Evolutionary conservation across 2,329 filamentous ascomycete genomes (phyloP), one percentile per base, ranked within the genome.

Genomic region (Fusarium pseudonygamai): DNA sequence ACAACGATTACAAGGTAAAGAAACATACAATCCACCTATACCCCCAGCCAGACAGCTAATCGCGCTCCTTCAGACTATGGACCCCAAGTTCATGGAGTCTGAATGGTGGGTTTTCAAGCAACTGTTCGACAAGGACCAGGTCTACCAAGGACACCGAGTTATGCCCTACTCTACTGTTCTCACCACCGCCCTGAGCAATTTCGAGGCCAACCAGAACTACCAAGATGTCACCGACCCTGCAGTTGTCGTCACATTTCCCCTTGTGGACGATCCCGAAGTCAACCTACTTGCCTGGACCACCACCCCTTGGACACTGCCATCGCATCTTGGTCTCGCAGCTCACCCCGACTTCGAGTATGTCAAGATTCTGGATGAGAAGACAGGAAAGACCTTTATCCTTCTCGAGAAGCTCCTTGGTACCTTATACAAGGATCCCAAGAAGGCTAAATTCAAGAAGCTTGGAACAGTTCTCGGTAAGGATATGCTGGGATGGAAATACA

Each of bases 21-120:
- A 18, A 47, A 16, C 22, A 13, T 24, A 34, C 32, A 3, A 9
- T 32, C 14, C 10, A 13, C 37, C n/a, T 36, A n/a, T 26, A 30
- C 9, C 13, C n/a, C 9, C 18, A 36, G 14, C n/a, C 32, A 34
- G 26, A 39, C 47, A 34, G 45, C 76, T 76, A 36, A 78, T 26
- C n/a, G 3, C 36, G 16, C 16, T 24, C n/a, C 24, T 24, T 34
- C 67, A 93, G 92, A 97, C 94, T 40, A 97, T 98, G 94, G 93
- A 98, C 81, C 88, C 92, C n/a, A 91, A 87, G 26, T 98, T 97
- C 84, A 98, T 98, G 96, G 96, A 98, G 85, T 93, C 93, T 0
- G 91, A 93, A 74, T 98, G 96, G 96, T 98, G 96, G 95, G 93
- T 96, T 24, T 97, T 97, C 87, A 97, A 96, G 85, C 91, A 96